Percentiles rank a stretch among this genome's conserved stretches.
Conservation (phyloP, 177 flowering plant species). For the Vitis hybrid region DNA sequence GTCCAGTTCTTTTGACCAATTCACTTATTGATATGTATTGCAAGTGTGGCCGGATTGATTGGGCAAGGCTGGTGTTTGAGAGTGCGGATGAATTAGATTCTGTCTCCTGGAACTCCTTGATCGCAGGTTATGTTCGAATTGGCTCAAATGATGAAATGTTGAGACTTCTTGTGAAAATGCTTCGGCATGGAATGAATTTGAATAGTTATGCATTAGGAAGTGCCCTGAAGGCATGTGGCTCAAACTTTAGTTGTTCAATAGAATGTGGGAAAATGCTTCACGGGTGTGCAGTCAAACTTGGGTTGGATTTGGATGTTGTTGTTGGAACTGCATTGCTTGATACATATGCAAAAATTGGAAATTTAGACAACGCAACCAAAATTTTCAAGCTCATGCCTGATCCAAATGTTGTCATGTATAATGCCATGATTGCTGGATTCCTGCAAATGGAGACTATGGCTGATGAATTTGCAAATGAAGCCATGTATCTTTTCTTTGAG, state of each 20-base stretch:
- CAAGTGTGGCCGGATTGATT: slow-evolving; percentile 44
- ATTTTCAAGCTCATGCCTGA: slow-evolving; percentile 40
- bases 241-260: slow-evolving; percentile 16
- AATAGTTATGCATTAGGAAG: slow-evolving; percentile 48
- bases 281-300: slow-evolving; percentile 34
- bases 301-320: slow-evolving; percentile 45
- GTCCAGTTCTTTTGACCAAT: slow-evolving; percentile 32
- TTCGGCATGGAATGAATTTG: slow-evolving; percentile 38
- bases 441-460: slow-evolving; percentile 17
- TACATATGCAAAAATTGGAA: slow-evolving; percentile 55
- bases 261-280: slow-evolving; percentile 46
- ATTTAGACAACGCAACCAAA: slow-evolving; percentile 28
- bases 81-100: slow-evolving; percentile 36
- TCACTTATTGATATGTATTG: slow-evolving; percentile 57
- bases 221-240: slow-evolving; percentile 49
- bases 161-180: slow-evolving; percentile 39
- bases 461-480: slow-evolving; percentile 27
- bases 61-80: slow-evolving; percentile 45
- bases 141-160: slow-evolving; percentile 35
- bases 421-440: slow-evolving; percentile 67
- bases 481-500: slow-evolving; percentile 39
- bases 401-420: slow-evolving; percentile 51
- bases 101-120: slow-evolving; percentile 57
- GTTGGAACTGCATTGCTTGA: slow-evolving; percentile 59
- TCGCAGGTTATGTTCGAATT: slow-evolving; percentile 39